Evolutionary conservation across 2,329 filamentous ascomycete genomes (phyloP).

Genomic region (Hypoxylon rubiginosum): DNA sequence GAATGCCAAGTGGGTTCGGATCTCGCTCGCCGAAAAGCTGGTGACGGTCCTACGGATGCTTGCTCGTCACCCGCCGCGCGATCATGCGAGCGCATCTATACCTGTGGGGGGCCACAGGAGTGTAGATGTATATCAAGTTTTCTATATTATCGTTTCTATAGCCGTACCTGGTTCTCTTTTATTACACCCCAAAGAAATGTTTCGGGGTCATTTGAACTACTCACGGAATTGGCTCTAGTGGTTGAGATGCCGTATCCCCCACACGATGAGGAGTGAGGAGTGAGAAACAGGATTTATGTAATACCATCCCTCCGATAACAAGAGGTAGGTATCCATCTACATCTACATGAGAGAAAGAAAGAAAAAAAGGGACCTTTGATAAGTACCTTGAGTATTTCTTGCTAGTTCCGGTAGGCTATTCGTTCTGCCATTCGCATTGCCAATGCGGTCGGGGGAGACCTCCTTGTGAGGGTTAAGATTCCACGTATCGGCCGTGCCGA

Average conservation of each 20-base stretch:
- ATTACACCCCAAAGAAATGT: constrained; percentile 1
- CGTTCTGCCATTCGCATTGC: constrained; percentile 14
- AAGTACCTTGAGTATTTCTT: constrained; percentile 22
- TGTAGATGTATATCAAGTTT: not conserved
- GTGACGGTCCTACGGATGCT: constrained; percentile 12
- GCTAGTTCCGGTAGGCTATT: constrained; percentile 21
- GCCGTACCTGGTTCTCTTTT: constrained; percentile 9
- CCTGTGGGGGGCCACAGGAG: constrained; percentile 1
- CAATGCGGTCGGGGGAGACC: constrained; percentile 31
- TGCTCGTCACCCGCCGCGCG: constrained; percentile 1
- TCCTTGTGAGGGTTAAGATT: constrained; percentile 22
- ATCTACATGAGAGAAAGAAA: constrained; percentile 5
- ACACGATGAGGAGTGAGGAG: constrained; percentile 17
- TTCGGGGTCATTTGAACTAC: constrained; percentile 9
- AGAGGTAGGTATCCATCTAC: constrained; percentile 14
- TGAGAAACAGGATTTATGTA: constrained; percentile 27
- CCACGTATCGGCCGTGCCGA: constrained; percentile 39
- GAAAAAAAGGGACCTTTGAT: not conserved
- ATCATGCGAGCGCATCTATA: not conserved
- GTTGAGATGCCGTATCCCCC: constrained; percentile 21
- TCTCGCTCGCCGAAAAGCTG: constrained; percentile 35
- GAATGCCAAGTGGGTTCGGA: constrained; percentile 39
- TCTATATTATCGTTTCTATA: constrained; percentile 4
- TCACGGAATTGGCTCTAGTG: constrained; percentile 20
- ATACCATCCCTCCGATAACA: constrained; percentile 20